Conservation (phyloP, 768 basidiomycete genomes). For the Phylloporus sp. region DNA sequence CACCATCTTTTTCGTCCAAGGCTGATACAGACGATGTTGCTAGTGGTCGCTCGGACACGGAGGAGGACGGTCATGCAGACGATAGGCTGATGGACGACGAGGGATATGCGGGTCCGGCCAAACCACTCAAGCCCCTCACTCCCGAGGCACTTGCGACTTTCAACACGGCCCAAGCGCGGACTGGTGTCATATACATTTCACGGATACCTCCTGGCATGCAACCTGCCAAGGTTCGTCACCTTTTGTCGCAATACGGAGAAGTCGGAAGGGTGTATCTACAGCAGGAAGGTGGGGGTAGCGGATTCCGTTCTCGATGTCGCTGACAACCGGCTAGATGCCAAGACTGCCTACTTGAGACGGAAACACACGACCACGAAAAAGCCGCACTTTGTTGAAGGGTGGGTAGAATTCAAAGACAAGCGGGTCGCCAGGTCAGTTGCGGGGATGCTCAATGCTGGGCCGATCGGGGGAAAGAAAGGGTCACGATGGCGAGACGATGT, state of each 20-base stretch:
- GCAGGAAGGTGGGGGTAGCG: conserved; percentile 67
- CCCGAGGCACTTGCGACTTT: conserved; percentile 71
- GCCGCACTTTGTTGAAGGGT: conserved; percentile 89
- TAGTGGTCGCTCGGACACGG: conserved; percentile 4
- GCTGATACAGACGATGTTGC: background rate
- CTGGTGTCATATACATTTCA: conserved; percentile 92
- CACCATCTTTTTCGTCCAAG: background rate
- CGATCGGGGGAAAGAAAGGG: conserved; percentile 91
- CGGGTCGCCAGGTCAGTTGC: conserved; percentile 84
- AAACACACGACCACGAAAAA: conserved; percentile 83
- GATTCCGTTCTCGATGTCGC: background rate
- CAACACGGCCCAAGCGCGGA: conserved; percentile 63
- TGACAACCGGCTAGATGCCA: conserved; percentile 52
- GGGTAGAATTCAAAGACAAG: conserved; percentile 98
- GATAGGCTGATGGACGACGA: conserved; percentile 43
- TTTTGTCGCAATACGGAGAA: conserved; percentile 87
- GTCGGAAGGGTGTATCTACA: conserved; percentile 91
- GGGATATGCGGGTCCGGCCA: conserved; percentile 52
- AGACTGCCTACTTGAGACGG: conserved; percentile 76
- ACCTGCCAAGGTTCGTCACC: conserved; percentile 89
- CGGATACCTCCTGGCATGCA: conserved; percentile 98
- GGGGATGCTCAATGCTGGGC: conserved; percentile 92
- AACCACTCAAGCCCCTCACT: conserved; percentile 68
- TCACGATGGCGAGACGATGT: conserved; percentile 92
- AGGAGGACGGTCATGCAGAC: conserved; percentile 25